Evolutionary conservation across 352 stramenopile genomes (phyloP).

Genomic region (Hyphochytrium catenoides): DNA sequence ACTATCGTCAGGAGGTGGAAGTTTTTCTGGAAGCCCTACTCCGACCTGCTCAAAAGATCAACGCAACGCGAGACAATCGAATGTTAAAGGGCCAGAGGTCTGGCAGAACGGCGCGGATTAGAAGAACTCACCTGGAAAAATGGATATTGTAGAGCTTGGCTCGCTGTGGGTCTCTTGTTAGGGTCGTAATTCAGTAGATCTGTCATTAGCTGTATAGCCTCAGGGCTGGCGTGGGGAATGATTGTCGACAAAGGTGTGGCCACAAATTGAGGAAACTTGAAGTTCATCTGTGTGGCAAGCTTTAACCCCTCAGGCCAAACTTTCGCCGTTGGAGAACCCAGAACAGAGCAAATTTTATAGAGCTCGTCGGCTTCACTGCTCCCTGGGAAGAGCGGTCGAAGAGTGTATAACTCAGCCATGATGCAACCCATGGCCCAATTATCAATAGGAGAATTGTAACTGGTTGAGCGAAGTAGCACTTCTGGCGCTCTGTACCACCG

Average conservation of each 20-base stretch:
- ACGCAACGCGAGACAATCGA: no score
- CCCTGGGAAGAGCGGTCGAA: slow-evolving; percentile 90
- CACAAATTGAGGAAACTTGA: slow-evolving; percentile 82
- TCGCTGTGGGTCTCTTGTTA: slow-evolving; percentile 69
- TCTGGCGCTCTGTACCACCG: slow-evolving; percentile 96
- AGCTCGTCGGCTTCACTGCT: slow-evolving; percentile 89
- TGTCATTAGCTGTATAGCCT: slow-evolving; percentile 73
- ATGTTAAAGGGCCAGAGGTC: no score
- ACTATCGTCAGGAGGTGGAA: no score
- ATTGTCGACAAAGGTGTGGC: slow-evolving; percentile 57
- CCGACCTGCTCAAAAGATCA: no score
- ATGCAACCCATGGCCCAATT: slow-evolving; percentile 92
- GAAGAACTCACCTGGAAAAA: slow-evolving; percentile 84
- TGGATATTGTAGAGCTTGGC: slow-evolving; percentile 75
- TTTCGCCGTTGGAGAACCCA: slow-evolving; percentile 65
- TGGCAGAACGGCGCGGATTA: no score
- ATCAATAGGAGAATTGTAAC: slow-evolving; percentile 94
- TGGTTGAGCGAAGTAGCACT: slow-evolving; percentile 73
- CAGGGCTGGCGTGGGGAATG: slow-evolving; percentile 64
- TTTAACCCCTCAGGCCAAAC: slow-evolving; percentile 84
- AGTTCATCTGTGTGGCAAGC: slow-evolving; percentile 83
- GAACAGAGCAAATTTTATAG: slow-evolving; percentile 88
- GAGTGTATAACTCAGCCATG: slow-evolving; percentile 88
- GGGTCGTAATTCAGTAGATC: slow-evolving; percentile 80
- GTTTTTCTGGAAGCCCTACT: no score